phyloP scores from a whole-genome alignment of 176 grass and related monocot species.

The Ensete ventricosum region DNA sequence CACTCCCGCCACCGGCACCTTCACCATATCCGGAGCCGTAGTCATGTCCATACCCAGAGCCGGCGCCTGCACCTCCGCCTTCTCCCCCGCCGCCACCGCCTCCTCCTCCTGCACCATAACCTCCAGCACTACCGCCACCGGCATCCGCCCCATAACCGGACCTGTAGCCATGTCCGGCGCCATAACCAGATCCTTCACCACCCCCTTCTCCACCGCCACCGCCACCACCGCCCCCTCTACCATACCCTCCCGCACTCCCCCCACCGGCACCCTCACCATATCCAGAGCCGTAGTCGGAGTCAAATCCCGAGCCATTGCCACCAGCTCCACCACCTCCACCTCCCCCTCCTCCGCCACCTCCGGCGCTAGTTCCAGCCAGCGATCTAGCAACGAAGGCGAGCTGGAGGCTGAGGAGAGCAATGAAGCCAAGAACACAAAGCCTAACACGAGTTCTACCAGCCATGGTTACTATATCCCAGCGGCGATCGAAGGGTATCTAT shows the following conservation, averaged over 20 bases:
- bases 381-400: neutral
- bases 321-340: neutral
- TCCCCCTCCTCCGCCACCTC: neutral
- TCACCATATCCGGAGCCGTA: neutral
- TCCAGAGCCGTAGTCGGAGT: neutral
- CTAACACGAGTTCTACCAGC: neutral
- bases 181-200: neutral
- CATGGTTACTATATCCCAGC: neutral
- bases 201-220: neutral
- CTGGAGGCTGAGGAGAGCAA: neutral
- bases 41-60: neutral
- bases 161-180: neutral
- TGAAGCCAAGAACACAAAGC: constrained; percentile 2
- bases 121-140: neutral
- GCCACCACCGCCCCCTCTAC: neutral
- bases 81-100: neutral
- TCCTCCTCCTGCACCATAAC: constrained; percentile 6
- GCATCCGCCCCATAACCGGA: constrained; percentile 1
- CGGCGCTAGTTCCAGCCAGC: neutral
- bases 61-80: neutral
- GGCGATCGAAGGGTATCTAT: neutral
- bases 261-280: neutral
- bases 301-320: neutral
- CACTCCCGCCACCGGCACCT: neutral
- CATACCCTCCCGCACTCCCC: neutral